phyloP scores from a whole-genome alignment of 2,329 filamentous ascomycete genomes.

The Aquanectria penicillioides region DNA sequence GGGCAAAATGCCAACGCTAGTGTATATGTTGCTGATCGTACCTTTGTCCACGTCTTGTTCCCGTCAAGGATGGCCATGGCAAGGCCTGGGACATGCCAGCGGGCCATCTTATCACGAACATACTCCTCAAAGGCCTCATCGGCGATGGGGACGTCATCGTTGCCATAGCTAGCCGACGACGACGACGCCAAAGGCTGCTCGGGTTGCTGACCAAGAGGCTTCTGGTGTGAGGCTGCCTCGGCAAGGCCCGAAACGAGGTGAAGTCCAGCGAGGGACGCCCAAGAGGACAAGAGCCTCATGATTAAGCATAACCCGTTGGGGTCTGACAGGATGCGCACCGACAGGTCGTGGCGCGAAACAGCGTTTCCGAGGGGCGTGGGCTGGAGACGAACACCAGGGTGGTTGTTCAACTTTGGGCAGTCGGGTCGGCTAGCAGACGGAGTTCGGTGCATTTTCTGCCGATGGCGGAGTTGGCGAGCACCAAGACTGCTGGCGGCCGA shows the following conservation, averaged over 20 bases:
- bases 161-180: background rate
- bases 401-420: too few relatives aligned
- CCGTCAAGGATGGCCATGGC: slow-evolving; percentile 53
- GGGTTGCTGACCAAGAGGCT: slow-evolving; percentile 9
- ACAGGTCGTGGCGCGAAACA: background rate
- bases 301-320: background rate
- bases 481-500: background rate
- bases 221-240: background rate
- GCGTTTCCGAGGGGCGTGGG: too few relatives aligned
- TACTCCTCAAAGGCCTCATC: slow-evolving; percentile 29
- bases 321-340: too few relatives aligned
- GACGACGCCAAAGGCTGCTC: too few relatives aligned
- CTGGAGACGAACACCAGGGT: too few relatives aligned
- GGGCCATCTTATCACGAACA: slow-evolving; percentile 38
- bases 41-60: slow-evolving; percentile 47
- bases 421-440: background rate
- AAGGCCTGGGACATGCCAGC: slow-evolving; percentile 53
- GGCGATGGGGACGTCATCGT: slow-evolving; percentile 15
- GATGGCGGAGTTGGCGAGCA: background rate
- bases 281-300: background rate
- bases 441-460: background rate
- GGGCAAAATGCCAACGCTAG: background rate
- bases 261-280: background rate
- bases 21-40: too few relatives aligned
- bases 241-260: background rate